Evolutionary conservation across 345 rosid genomes (phyloP), one percentile per base, ranked within the genome.

Genomic region (Mallotus nudiflorus): DNA sequence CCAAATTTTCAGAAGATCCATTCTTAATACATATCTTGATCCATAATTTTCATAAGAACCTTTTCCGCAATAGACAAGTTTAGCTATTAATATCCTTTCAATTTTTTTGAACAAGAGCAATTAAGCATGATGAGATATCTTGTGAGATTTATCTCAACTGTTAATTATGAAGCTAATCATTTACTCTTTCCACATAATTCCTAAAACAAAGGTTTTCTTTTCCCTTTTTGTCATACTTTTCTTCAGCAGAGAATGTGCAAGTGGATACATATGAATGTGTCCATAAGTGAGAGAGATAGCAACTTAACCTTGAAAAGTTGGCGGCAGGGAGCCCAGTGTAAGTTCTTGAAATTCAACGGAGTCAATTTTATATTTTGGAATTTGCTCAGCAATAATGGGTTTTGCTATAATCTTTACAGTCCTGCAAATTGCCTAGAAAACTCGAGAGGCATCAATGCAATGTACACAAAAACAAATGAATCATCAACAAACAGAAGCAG

Each of bases 361-460:
- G 28, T 77, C 80, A 28, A 77, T 77, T 57, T 77, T 77, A 50
- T 77, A 77, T 51, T 77, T 77, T 39, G 80, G 80, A 63, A 77
- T 77, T 57, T 77, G 80, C 80, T 72, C 80, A 37, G 73, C 80
- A 67, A 77, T 77, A 62, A 77, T 77, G 24, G 80, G 80, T 31
- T 67, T 77, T 20, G 77, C 73, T 54, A 72, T 77, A 48, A 22
- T 67, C 69, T 50, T 77, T 54, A 53, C 77, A 11, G 73, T 77
- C 46, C 67, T 72, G 76, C 77, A 77, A 50, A 77, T 77, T 53
- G 80, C 80, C 80, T 77, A 46, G 2, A 67, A 67, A 28, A 54
- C 35, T 20, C n/a, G n/a, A n/a, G 28, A 67, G 42, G 54, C 25
- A 67, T 46, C 42, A 61, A 72, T 27, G 28, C 39, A 46, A 28